Evolutionary conservation across 176 grass and related monocot genomes (phyloP), one percentile per base, ranked within the genome.

Genomic region (Luzula sylvatica): DNA sequence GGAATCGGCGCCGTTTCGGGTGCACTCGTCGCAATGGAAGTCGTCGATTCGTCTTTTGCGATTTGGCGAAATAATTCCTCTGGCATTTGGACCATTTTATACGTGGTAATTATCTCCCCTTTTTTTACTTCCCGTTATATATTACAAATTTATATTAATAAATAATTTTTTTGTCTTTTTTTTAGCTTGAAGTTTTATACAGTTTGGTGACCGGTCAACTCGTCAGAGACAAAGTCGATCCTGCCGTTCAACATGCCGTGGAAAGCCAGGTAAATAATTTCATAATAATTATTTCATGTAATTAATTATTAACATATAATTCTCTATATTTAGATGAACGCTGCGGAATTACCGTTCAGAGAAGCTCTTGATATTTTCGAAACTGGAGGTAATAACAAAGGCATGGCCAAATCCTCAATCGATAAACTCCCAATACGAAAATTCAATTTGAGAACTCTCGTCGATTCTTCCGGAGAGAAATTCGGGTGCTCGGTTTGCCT

Each of bases 21-120:
- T 4, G 87, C 81, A 6, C 77, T 92, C n/a, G 80, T 92, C 53
- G 83, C 87, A 51, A 85, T 92, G 72, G 87, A 92, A 82, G 87
- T 92, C 53, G 87, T 92, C 16, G 87, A 92, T 46, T 76, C 75
- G 26, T 85, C 80, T 32, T 73, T 92, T 51, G 54, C 80, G 12
- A 73, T 92, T 6, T 92, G 87, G 87, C 87, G 74, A 14, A 20
- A 69, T 11, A 71, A 78, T 19, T 67, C 69, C 6, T 85, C 81
- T 8, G 87, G 87, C 56, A 85, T 85, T 78, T 81, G 76, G 76
- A 92, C 80, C 67, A 85, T 92, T 74, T 20, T 85, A 21, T 92
- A 92, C 52, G 87, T 92, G 76, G 87, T 92, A 0, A 4, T 32
- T 32, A 32, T 32, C 3, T 3, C 3, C 8, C 8, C 3, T 32